These are phyloP conservation scores for Apophysomyces trapeziformis DNA, from an alignment of 371 early-diverging fungal genomes.

Conservation along the genomic window DNA sequence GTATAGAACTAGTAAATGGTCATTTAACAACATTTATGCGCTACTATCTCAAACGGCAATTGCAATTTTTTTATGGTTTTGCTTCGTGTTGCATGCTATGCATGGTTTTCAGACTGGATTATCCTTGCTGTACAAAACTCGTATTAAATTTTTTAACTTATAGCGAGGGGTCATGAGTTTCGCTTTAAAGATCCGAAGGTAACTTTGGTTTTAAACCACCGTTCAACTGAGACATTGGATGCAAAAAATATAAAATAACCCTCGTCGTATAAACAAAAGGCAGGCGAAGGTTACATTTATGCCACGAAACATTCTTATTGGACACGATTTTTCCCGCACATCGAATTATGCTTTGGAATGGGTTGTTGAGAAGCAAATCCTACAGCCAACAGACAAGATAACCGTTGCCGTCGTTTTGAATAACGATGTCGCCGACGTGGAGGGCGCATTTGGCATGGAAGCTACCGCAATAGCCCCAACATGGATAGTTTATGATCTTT, in stretches of 20 bases:
- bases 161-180: neutral
- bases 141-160: neutral
- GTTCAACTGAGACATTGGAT: neutral
- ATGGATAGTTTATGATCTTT: conserved; percentile 26
- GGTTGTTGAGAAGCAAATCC: conserved; percentile 23
- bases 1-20: no score
- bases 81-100: no score
- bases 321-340: conserved; percentile 32
- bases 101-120: no score
- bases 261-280: neutral
- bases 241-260: neutral
- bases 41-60: no score
- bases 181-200: no score
- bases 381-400: conserved; percentile 30
- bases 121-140: no score
- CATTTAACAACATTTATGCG: no score
- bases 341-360: conserved; percentile 35
- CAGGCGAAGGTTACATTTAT: conserved; percentile 1
- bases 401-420: conserved; percentile 30
- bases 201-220: neutral
- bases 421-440: conserved; percentile 33
- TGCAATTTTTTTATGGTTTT: no score
- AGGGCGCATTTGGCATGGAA: conserved; percentile 39
- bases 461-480: conserved; percentile 26
- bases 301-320: conserved; percentile 32